These are phyloP conservation scores for Sclerotinia nivalis DNA, from an alignment of 2,329 filamentous ascomycete species.

Conservation along the genomic window DNA sequence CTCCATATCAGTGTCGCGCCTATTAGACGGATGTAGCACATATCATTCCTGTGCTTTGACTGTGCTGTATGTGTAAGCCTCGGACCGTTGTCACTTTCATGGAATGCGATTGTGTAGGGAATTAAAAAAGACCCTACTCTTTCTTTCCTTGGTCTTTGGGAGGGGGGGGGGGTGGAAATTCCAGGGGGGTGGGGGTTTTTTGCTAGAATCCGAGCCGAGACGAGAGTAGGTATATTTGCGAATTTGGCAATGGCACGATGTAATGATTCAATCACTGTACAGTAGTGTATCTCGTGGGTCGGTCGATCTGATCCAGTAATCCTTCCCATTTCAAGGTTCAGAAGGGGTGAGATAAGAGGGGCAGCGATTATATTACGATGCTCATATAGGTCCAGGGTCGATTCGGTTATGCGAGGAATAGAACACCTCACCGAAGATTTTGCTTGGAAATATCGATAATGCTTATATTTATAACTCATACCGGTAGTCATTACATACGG, in stretches of 20 bases:
- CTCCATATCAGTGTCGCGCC: neutral
- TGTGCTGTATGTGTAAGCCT: neutral
- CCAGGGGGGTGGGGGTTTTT: neutral
- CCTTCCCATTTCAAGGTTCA: neutral
- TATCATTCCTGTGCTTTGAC: conserved; percentile 3
- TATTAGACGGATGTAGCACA: neutral
- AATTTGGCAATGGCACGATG: conserved; percentile 6
- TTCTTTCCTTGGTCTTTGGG: neutral
- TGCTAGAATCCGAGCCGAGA: conserved; percentile 5
- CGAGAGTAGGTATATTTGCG: neutral
- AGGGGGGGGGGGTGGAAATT: neutral
- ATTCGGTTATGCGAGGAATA: conserved; percentile 4
- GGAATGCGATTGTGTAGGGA: neutral
- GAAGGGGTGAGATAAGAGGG: conserved; percentile 26
- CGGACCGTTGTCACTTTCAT: neutral
- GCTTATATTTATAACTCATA: neutral
- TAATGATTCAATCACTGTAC: conserved; percentile 24
- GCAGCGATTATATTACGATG: conserved; percentile 35
- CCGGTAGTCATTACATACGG: neutral
- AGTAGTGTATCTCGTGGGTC: conserved; percentile 5
- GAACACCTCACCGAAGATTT: neutral
- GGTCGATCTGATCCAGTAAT: conserved; percentile 20
- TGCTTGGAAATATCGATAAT: neutral
- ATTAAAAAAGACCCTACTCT: neutral
- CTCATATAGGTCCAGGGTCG: conserved; percentile 28